phyloP scores from a whole-genome alignment of 2,329 filamentous ascomycete genomes.

The Thielaviopsis ethacetica region DNA sequence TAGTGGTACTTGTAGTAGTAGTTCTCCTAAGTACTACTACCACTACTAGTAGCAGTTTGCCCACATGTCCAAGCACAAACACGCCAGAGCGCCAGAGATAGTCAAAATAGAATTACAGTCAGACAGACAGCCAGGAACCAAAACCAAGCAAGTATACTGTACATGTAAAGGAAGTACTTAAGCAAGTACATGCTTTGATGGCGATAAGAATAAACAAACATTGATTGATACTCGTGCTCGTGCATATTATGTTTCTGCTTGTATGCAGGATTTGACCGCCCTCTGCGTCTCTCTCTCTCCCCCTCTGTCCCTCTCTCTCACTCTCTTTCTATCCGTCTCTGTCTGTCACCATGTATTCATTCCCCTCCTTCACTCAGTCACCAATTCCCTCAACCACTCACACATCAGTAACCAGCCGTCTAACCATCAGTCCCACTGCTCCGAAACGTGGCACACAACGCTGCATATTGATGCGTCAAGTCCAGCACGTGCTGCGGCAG shows the following conservation, averaged over 20 bases:
- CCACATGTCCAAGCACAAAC: neutral
- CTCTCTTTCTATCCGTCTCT: neutral
- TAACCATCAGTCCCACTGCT: constrained; percentile 84
- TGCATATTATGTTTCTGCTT: neutral
- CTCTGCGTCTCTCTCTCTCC: neutral
- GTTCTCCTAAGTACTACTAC: too few species aligned
- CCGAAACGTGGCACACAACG: constrained; percentile 83
- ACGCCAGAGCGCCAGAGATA: neutral
- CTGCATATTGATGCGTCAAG: constrained; percentile 89
- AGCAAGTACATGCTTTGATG: too few species aligned
- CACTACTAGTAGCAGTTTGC: neutral
- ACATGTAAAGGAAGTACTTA: too few species aligned
- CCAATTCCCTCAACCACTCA: too few species aligned
- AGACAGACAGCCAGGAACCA: neutral
- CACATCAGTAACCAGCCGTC: too few species aligned
- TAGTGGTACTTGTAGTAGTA: too few species aligned
- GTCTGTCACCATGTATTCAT: too few species aligned
- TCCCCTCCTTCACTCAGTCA: neutral
- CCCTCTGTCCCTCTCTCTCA: neutral
- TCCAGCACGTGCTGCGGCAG: constrained; percentile 86
- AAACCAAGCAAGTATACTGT: too few species aligned
- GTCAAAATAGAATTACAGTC: neutral
- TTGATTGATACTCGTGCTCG: neutral
- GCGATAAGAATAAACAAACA: neutral
- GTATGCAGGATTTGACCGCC: neutral